phyloP scores from a whole-genome alignment of 208 protist species.

The Leishmania braziliensis region DNA sequence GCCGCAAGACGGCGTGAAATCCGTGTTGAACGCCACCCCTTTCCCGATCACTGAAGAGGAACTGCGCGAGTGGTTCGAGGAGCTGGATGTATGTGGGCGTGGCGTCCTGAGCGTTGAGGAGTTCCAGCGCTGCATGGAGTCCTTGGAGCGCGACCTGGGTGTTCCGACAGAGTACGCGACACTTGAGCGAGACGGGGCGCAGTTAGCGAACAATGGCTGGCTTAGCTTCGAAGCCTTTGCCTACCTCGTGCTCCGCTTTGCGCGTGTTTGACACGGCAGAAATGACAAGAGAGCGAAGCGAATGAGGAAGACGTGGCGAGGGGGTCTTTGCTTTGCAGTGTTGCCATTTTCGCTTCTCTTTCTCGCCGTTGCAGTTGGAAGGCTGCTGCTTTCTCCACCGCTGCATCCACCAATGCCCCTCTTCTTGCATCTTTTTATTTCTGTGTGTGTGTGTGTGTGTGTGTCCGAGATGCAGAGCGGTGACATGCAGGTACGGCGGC shows the following conservation, averaged over 20 bases:
- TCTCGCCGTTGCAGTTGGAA: not conserved
- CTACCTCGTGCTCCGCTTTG: slow-evolving; percentile 75
- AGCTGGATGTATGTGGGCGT: slow-evolving; percentile 38
- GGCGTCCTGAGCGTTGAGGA: slow-evolving; percentile 43
- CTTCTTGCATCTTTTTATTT: not conserved
- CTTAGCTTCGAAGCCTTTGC: slow-evolving; percentile 80
- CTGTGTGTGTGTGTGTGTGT: not conserved
- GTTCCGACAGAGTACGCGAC: slow-evolving; percentile 41
- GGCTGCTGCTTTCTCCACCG: not conserved
- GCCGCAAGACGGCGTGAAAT: slow-evolving; percentile 29
- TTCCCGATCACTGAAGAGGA: slow-evolving; percentile 66
- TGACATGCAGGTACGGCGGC: not conserved
- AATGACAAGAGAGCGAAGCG: not conserved
- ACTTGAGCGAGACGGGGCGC: slow-evolving; percentile 47
- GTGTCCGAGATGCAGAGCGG: not conserved
- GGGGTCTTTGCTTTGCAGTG: not conserved
- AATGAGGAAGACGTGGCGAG: not conserved
- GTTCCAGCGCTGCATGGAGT: slow-evolving; percentile 50
- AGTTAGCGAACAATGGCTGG: slow-evolving; percentile 47
- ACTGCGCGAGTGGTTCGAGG: slow-evolving; percentile 73
- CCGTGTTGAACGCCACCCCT: slow-evolving; percentile 57
- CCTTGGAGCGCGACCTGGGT: slow-evolving; percentile 72
- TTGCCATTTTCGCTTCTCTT: not conserved
- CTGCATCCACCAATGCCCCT: not conserved
- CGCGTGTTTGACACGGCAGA: slow-evolving; percentile 28